These are phyloP conservation scores for Coniella lustricola DNA, from an alignment of 2,329 filamentous ascomycete genomes.

Conservation along the genomic window DNA sequence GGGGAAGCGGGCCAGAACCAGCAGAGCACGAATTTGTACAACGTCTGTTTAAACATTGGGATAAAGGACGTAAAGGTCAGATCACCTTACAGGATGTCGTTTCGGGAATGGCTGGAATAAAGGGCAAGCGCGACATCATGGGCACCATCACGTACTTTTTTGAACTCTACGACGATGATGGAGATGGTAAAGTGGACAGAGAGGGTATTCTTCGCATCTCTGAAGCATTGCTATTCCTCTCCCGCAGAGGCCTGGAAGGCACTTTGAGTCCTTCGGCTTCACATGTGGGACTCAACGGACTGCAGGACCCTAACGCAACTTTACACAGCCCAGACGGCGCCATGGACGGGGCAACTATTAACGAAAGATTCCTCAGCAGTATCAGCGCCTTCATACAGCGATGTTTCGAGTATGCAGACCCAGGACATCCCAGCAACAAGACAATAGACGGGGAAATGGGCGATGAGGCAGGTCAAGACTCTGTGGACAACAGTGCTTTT, in stretches of 20 bases:
- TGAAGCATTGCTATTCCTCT: constrained; percentile 87
- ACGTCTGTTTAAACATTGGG: constrained; percentile 83
- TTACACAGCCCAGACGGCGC: constrained; percentile 31
- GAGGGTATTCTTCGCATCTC: constrained; percentile 94
- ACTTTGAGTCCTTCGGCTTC: constrained; percentile 60
- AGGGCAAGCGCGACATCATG: constrained; percentile 94
- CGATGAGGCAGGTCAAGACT: constrained; percentile 20
- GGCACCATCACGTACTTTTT: constrained; percentile 97
- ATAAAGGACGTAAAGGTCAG: constrained; percentile 67
- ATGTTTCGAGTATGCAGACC: constrained; percentile 97
- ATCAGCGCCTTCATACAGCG: constrained; percentile 93
- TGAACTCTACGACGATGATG: constrained; percentile 89
- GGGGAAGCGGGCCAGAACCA: constrained; percentile 56
- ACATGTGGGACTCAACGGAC: constrained; percentile 42
- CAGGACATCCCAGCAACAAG: constrained; percentile 66
- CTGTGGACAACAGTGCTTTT: constrained; percentile 49
- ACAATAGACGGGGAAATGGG: constrained; percentile 4
- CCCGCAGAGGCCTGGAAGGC: constrained; percentile 76
- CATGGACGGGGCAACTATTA: constrained; percentile 52
- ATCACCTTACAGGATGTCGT: constrained; percentile 89
- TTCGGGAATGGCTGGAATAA: constrained; percentile 80
- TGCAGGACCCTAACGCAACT: constrained; percentile 23
- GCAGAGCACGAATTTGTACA: constrained; percentile 93
- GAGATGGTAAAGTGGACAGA: constrained; percentile 84
- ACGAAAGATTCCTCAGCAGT: constrained; percentile 84